phyloP scores from a whole-genome alignment of 495 filamentous ascomycete genomes.

The Talaromyces liani region DNA sequence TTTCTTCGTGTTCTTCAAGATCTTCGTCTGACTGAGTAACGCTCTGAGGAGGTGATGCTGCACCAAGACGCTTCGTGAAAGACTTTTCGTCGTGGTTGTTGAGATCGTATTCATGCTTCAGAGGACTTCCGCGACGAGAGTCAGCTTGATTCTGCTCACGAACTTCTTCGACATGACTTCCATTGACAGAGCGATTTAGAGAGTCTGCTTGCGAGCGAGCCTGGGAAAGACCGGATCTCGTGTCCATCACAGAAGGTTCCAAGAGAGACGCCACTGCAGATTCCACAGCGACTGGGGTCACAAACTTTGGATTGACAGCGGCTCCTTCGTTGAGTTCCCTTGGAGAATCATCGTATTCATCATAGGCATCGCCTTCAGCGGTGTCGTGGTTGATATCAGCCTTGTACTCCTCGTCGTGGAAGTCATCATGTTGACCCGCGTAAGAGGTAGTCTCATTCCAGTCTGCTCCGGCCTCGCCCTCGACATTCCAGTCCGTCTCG shows the following conservation, averaged over 20 bases:
- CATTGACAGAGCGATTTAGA: slow-evolving; percentile 18
- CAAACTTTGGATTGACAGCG: slow-evolving; percentile 66
- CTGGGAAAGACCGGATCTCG: slow-evolving; percentile 26
- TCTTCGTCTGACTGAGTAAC: slow-evolving; percentile 58
- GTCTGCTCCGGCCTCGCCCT: slow-evolving; percentile 21
- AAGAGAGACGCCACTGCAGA: slow-evolving; percentile 83
- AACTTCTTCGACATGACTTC: slow-evolving; percentile 16
- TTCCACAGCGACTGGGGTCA: slow-evolving; percentile 66
- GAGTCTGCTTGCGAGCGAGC: slow-evolving; percentile 27
- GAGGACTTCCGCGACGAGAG: slow-evolving; percentile 31
- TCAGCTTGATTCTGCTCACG: slow-evolving; percentile 7
- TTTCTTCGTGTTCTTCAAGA: slow-evolving; percentile 43
- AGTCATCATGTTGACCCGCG: slow-evolving; percentile 19
- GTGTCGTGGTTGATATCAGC: slow-evolving; percentile 30
- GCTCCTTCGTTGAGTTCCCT: slow-evolving; percentile 57
- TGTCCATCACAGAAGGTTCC: slow-evolving; percentile 60
- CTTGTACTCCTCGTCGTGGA: slow-evolving; percentile 41
- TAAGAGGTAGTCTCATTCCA: slow-evolving; percentile 41
- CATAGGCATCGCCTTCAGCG: slow-evolving; percentile 29
- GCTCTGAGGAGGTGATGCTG: slow-evolving; percentile 69
- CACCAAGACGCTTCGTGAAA: slow-evolving; percentile 38
- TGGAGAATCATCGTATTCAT: slow-evolving; percentile 43
- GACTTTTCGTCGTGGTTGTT: slow-evolving; percentile 35
- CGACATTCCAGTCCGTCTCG: slow-evolving; percentile 18
- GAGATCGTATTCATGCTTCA: slow-evolving; percentile 37